Evolutionary conservation across 768 basidiomycete genomes (phyloP), one percentile per base, ranked within the genome.

Genomic region (Infundibulicybe gibba): DNA sequence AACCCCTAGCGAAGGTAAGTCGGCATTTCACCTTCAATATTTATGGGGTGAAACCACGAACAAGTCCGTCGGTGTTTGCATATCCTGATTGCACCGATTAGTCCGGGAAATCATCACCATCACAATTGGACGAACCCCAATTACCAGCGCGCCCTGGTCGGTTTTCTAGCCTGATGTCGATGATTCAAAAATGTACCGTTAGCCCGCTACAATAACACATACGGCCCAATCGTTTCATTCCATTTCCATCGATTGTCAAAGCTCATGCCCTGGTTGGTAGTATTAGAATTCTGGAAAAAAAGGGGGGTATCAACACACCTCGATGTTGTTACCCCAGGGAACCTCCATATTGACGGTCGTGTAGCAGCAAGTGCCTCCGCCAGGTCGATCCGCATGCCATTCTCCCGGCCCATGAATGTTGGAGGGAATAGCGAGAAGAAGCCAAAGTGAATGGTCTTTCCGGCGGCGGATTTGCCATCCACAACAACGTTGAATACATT

Each of bases 351-450:
- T 63, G 47, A 76, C 64, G 60, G 81, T 69, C 65, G 66, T 67
- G 63, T 66, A 1, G 49, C 62, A 39, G 60, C 63, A 45, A 69
- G 38, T 1, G 78, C 64, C 48, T 76, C 69, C 6, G 81, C 80
- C 34, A 83, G 61, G 54, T 84, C 82, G 19, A 77, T 70, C 37
- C 81, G 67, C 70, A 83, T 70, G 0, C 83, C 83, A 59, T 84
- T 83, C 47, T 64, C 55, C 44, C 80, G 64, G 34, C 67, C 65
- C 53, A 75, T 78, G 66, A 79, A 83, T 2, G 81, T 84, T 9
- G 81, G 81, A 1, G 83, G 82, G 57, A 85, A 82, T 37, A 84
- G 64, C 2, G 76, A 76, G 54, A 83, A 75, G 69, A 83, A 6
- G 5, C 73, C 74, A 44, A 82, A 80, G 52, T 73, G 54, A 39